Evolutionary conservation across 176 grass and related monocot genomes (phyloP), one percentile per base, ranked within the genome.

Genomic region (Alloteropsis semialata): DNA sequence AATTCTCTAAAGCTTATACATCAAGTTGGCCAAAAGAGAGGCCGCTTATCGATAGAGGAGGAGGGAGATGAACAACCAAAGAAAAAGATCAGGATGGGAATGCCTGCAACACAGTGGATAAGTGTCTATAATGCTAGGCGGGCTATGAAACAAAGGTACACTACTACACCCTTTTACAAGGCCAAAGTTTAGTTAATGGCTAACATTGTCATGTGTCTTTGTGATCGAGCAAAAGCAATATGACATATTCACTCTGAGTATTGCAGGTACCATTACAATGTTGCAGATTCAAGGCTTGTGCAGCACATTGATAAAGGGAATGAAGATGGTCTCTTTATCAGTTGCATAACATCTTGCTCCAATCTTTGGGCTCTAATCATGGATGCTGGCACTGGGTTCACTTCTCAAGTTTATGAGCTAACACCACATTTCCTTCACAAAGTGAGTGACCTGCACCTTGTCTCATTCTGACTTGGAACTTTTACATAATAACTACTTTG

Each of bases 321-420:
- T 90, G 91, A 92, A 76, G 97, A 99, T 92, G 91, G 89, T 43
- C 89, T 99, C 48, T 96, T 92, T 76, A 99, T 99, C 34, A 99
- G 97, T 66, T 96, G 97, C 41, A 91, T 96, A 84, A 67, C 97
- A 77, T 96, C 93, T 79, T 94, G 81, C 86, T 60, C 85, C 57
- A 92, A 99, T 92, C 93, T 99, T 29, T 99, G 97, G 97, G 97
- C 93, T 33, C 38, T 99, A 58, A 96, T 99, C 44, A 99, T 99
- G 97, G 97, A 99, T 92, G 97, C 93, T 76, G 97, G 97, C 69
- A 99, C 97, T 61, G 89, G 88, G 32, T 99, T 96, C 63, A 82
- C 70, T n/a, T 79, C 85, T 78, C 97, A 99, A 92, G 91, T 96
- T 74, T 99, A 96, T 72, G 97, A 99, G 74, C 91, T 92, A 33